Conservation (phyloP, 768 basidiomycete species). For the Rubroboletus pulcherrimus region DNA sequence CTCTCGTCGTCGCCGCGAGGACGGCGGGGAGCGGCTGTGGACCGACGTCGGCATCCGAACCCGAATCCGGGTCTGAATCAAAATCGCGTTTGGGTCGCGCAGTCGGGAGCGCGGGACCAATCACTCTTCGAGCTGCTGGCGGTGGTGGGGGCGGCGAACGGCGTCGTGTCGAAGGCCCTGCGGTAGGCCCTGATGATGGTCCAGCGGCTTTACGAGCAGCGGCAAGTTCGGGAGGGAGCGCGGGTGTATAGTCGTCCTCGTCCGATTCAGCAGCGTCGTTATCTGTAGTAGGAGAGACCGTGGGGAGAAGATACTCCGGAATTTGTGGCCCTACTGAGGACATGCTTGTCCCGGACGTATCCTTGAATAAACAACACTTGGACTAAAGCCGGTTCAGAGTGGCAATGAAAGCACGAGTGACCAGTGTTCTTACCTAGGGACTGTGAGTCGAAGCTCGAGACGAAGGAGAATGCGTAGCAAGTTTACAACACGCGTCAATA, state of each 20-base stretch:
- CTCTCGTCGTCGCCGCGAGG: conserved; percentile 24
- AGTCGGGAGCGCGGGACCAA: conserved; percentile 54
- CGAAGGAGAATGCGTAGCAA: neutral
- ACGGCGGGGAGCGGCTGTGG: conserved; percentile 66
- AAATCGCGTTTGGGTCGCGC: conserved; percentile 28
- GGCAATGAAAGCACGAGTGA: neutral
- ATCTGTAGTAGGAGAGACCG: conserved; percentile 7
- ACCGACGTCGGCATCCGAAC: conserved; percentile 78
- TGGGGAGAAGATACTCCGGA: conserved; percentile 44
- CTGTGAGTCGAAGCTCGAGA: neutral
- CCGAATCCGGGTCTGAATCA: conserved; percentile 49
- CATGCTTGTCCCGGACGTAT: conserved; percentile 34
- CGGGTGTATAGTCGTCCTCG: conserved; percentile 68
- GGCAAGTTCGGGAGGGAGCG: conserved; percentile 68
- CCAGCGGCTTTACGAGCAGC: conserved; percentile 38
- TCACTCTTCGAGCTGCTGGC: conserved; percentile 30
- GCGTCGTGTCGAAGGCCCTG: conserved; percentile 24
- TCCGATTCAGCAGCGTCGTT: conserved; percentile 35
- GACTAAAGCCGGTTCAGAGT: neutral
- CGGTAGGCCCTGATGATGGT: conserved; percentile 19
- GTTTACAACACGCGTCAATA: neutral
- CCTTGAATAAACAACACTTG: neutral
- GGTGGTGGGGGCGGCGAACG: conserved; percentile 13
- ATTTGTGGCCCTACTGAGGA: conserved; percentile 54
- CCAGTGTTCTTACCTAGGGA: neutral